Evolutionary conservation across 1,139 yeast genomes (phyloP).

Genomic region (Magnusiomyces sp.): DNA sequence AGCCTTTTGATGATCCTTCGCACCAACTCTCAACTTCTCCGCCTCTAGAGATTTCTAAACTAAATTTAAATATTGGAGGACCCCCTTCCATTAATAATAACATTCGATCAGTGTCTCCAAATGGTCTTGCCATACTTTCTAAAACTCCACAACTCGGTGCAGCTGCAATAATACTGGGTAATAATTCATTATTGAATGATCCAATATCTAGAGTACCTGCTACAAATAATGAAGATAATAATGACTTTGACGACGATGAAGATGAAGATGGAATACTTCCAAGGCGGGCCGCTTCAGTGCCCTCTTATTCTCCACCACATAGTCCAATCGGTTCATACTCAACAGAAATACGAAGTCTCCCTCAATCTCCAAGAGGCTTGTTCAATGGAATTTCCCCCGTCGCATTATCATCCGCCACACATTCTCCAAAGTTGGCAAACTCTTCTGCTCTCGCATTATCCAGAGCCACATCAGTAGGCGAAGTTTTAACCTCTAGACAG

Average conservation of each 20-base stretch:
- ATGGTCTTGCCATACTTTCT: neutral
- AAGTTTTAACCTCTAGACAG: neutral
- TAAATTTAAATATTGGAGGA: neutral
- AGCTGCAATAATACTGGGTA: neutral
- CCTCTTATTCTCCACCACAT: slow-evolving; percentile 4
- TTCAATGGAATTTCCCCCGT: neutral
- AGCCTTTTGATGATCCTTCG: neutral
- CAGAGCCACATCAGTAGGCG: neutral
- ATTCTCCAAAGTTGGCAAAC: neutral
- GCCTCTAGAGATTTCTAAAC: neutral
- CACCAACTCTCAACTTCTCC: slow-evolving; percentile 5
- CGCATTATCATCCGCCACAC: neutral
- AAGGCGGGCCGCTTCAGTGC: slow-evolving; percentile 1
- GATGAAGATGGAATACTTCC: neutral
- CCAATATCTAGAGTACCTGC: neutral
- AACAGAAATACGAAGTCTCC: slow-evolving; percentile 6
- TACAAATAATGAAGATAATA: neutral
- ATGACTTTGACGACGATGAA: neutral
- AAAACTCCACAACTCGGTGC: neutral
- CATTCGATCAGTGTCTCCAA: neutral
- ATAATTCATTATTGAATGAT: neutral
- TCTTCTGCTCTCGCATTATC: neutral
- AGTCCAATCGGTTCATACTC: neutral
- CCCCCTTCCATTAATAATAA: neutral
- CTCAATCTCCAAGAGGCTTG: slow-evolving; percentile 3